Conservation (phyloP, 306 rosid species). For the Aeschynomene evenia region DNA sequence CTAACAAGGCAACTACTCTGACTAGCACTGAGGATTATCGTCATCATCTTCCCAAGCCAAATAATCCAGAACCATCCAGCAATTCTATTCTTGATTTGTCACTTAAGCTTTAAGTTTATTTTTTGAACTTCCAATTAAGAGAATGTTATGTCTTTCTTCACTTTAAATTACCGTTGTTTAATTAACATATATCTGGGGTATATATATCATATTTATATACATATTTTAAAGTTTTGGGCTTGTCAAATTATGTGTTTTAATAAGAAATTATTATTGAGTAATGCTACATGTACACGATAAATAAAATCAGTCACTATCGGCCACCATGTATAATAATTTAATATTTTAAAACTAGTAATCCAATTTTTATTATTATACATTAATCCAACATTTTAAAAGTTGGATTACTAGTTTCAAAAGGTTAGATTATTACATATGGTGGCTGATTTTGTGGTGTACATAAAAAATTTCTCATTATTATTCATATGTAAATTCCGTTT, state of each 20-base stretch:
- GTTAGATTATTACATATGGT: too few relatives aligned
- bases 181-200: neutral
- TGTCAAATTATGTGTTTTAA: neutral
- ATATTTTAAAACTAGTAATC: too few relatives aligned
- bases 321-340: too few relatives aligned
- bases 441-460: too few relatives aligned
- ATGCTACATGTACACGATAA: too few relatives aligned
- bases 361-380: too few relatives aligned
- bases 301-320: too few relatives aligned
- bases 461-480: too few relatives aligned
- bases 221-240: neutral
- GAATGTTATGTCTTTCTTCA: neutral
- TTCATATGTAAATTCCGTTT: neutral
- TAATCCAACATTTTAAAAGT: too few relatives aligned
- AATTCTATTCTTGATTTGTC: constrained; percentile 42
- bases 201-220: too few relatives aligned
- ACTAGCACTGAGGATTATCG: neutral
- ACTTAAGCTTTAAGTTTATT: constrained; percentile 45
- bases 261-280: neutral
- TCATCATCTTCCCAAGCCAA: too few relatives aligned
- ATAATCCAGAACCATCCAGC: neutral
- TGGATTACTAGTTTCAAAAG: too few relatives aligned
- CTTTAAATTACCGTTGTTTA: neutral
- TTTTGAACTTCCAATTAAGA: neutral
- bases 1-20: neutral